Conservation (phyloP, 768 basidiomycete species). For the Grammothele lineata region DNA sequence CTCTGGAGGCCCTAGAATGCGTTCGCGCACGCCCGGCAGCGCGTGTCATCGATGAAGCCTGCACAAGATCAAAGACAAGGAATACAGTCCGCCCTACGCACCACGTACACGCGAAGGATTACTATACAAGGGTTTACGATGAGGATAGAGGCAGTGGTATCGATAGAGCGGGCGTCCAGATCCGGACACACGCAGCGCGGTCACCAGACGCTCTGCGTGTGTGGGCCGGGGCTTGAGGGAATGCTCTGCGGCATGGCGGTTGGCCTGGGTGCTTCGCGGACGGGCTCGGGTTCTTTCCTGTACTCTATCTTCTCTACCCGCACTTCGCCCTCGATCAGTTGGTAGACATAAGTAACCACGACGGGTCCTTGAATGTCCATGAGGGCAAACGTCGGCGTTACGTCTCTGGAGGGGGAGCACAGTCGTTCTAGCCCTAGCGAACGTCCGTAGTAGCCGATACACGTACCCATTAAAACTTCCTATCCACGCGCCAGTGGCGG, state of each 20-base stretch:
- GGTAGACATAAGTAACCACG: constrained; percentile 96
- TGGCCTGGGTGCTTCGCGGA: constrained; percentile 37
- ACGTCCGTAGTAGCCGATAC: neutral
- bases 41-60: no score
- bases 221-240: constrained; percentile 36
- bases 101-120: no score
- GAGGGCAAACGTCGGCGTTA: constrained; percentile 90
- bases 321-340: constrained; percentile 90
- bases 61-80: no score
- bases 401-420: constrained; percentile 48
- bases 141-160: no score
- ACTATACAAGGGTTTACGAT: no score
- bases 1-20: no score
- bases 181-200: no score
- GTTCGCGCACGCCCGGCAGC: no score
- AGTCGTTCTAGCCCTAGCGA: neutral
- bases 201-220: constrained; percentile 31
- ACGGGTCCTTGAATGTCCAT: constrained; percentile 98
- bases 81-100: no score
- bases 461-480: constrained; percentile 65
- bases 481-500: constrained; percentile 93
- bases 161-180: no score
- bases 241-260: constrained; percentile 49
- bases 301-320: constrained; percentile 91
- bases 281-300: constrained; percentile 53